A percentile compares a stretch with the other conserved stretches of the same genome.
Conservation (phyloP, 495 filamentous ascomycete genomes). For the Aspergillus sclerotioniger region DNA sequence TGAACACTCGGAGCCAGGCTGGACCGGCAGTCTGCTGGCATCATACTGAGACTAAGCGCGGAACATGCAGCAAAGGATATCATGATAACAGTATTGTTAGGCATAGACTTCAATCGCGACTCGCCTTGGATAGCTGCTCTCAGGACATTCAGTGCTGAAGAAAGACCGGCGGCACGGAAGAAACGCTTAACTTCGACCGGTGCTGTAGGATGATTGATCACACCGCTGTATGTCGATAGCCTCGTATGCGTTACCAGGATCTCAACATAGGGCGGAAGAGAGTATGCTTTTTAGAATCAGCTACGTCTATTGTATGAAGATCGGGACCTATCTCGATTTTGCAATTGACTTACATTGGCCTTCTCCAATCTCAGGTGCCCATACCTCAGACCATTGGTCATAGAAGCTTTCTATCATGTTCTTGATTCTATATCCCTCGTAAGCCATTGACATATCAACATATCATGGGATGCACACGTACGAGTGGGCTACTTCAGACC, state of each 20-base stretch:
- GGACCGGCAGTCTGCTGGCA: conserved; percentile 50
- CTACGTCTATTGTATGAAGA: background rate
- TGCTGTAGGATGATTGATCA: conserved; percentile 73
- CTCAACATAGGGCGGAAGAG: conserved; percentile 69
- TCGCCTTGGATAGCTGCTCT: conserved; percentile 71
- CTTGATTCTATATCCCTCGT: conserved; percentile 47
- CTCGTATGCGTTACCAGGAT: conserved; percentile 71
- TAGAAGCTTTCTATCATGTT: conserved; percentile 61
- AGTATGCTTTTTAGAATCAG: conserved; percentile 41
- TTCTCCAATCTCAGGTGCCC: conserved; percentile 58
- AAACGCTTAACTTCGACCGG: conserved; percentile 67
- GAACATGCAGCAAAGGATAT: conserved; percentile 74
- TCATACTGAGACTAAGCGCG: conserved; percentile 60
- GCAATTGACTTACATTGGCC: conserved; percentile 44
- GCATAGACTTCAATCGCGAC: conserved; percentile 67
- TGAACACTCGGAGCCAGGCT: conserved; percentile 66
- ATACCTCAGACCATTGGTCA: conserved; percentile 58
- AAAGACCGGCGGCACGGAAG: conserved; percentile 66
- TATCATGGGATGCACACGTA: conserved; percentile 26
- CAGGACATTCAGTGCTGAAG: conserved; percentile 70
- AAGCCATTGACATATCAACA: conserved; percentile 2
- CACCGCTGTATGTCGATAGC: conserved; percentile 67
- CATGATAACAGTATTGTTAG: conserved; percentile 76
- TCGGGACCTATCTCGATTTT: background rate
- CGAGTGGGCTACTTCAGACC: conserved; percentile 56